Percentiles rank a stretch among this genome's conserved stretches.
These are phyloP conservation scores for Raphidocelis subcapitata DNA, from an alignment of 139 green algal species.

Conservation along the genomic window DNA sequence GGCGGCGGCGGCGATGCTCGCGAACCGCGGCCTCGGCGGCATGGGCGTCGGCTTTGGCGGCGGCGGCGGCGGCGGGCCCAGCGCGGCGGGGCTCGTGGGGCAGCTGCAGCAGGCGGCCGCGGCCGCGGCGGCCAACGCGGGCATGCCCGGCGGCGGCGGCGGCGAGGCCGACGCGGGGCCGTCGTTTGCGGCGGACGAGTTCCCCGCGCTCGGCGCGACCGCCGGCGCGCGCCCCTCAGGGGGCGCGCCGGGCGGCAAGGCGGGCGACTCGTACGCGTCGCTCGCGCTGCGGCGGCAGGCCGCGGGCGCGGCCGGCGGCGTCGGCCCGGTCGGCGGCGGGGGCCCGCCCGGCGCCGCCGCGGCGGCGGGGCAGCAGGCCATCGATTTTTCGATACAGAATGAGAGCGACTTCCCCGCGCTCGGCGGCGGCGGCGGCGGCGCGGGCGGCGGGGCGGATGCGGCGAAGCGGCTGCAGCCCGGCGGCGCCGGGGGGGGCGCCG, in stretches of 20 bases:
- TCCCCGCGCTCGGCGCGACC: slow-evolving; percentile 32
- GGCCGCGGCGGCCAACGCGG: slow-evolving; percentile 1
- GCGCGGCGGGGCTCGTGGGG: background rate
- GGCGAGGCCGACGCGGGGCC: slow-evolving; percentile 1
- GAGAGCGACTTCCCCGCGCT: slow-evolving; percentile 80
- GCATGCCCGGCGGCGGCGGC: slow-evolving; percentile 12
- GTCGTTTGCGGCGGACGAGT: slow-evolving; percentile 22
- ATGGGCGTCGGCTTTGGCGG: background rate
- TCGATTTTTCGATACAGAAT: slow-evolving; percentile 61
- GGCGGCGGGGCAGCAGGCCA: slow-evolving; percentile 27
- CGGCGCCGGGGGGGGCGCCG: background rate
- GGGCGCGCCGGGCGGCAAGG: slow-evolving; percentile 3
- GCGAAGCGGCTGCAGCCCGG: slow-evolving; percentile 1
- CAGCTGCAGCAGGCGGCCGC: background rate
- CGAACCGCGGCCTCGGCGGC: no score
- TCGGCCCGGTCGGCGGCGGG: slow-evolving; percentile 21
- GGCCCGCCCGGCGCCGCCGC: slow-evolving; percentile 22
- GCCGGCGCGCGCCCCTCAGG: slow-evolving; percentile 22
- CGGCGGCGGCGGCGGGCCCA: background rate
- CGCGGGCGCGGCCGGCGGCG: background rate
- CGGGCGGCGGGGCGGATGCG: background rate
- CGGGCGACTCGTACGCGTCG: background rate
- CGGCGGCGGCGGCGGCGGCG: slow-evolving; percentile 23
- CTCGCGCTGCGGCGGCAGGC: slow-evolving; percentile 16
- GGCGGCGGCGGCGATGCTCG: background rate